phyloP scores from a whole-genome alignment of 345 rosid species.

The Chamaenerion angustifolium region DNA sequence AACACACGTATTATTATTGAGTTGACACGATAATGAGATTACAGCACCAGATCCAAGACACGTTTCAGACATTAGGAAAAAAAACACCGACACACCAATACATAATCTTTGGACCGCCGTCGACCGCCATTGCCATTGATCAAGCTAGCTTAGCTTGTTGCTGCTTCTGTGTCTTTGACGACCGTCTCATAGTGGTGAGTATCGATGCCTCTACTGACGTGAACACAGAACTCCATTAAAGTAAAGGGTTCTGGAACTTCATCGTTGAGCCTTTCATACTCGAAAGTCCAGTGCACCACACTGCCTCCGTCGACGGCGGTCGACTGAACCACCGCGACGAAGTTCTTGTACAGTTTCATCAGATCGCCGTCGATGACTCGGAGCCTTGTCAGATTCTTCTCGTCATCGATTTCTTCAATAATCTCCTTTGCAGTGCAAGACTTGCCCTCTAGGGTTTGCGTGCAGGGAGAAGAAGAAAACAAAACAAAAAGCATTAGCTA shows the following conservation, averaged over 20 bases:
- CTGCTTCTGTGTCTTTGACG: too few relatives aligned
- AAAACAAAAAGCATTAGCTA: too few relatives aligned
- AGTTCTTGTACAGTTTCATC: constrained; percentile 19
- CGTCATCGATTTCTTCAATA: constrained; percentile 26
- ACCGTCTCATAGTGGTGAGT: constrained; percentile 7
- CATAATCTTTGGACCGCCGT: too few relatives aligned
- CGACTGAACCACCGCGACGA: constrained; percentile 9
- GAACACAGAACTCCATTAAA: constrained; percentile 13
- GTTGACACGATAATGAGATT: too few relatives aligned
- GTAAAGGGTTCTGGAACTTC: constrained; percentile 22
- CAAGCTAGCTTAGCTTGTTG: too few relatives aligned
- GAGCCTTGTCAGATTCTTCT: constrained; percentile 17
- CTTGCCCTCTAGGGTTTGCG: constrained; percentile 15
- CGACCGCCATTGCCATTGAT: too few relatives aligned
- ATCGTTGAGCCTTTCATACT: constrained; percentile 21
- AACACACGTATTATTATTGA: too few relatives aligned
- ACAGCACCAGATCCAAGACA: too few relatives aligned
- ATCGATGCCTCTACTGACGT: constrained; percentile 19
- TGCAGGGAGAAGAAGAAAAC: too few relatives aligned
- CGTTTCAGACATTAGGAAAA: too few relatives aligned
- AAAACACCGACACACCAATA: too few relatives aligned
- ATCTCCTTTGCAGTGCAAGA: constrained; percentile 17
- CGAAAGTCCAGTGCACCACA: constrained; percentile 18
- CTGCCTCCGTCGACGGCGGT: constrained; percentile 16
- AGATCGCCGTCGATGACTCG: constrained; percentile 27